Conservation (phyloP, 371 early-diverging fungal species). For the Actinomortierella wolfii region DNA sequence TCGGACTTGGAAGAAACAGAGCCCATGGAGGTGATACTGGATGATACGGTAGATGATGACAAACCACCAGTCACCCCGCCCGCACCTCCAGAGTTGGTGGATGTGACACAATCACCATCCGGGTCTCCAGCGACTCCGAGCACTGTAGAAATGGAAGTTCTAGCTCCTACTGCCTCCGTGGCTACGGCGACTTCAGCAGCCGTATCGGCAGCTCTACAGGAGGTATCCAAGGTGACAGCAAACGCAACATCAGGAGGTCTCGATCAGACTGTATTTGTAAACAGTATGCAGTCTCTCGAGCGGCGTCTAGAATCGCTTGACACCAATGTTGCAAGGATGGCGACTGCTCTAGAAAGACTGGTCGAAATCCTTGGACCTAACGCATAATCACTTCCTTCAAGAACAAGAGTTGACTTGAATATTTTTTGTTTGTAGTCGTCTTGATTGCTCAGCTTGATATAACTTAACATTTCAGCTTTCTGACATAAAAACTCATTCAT, state of each 20-base stretch:
- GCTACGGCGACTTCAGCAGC: slow-evolving; percentile 16
- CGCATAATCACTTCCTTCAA: no score
- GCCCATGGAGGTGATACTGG: slow-evolving; percentile 11
- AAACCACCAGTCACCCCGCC: no score
- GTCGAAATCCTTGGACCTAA: slow-evolving; percentile 42
- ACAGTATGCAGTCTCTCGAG: slow-evolving; percentile 31
- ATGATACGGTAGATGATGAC: slow-evolving; percentile 33
- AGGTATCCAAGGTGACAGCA: slow-evolving; percentile 32
- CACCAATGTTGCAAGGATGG: slow-evolving; percentile 43
- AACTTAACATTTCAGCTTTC: no score
- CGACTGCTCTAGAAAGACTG: slow-evolving; percentile 39
- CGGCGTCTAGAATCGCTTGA: slow-evolving; percentile 42
- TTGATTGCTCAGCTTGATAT: no score
- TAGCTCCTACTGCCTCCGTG: slow-evolving; percentile 2
- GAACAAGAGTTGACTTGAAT: no score
- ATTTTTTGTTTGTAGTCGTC: no score
- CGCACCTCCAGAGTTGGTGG: no score
- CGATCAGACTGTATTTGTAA: slow-evolving; percentile 31
- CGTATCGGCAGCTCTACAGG: slow-evolving; percentile 26
- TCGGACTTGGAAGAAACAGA: slow-evolving; percentile 18
- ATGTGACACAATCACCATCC: no score
- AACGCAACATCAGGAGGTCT: slow-evolving; percentile 4
- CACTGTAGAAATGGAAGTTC: no score
- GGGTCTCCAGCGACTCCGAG: no score
- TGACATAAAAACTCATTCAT: no score